Evolutionary conservation across 129 eudicot species (phyloP), one percentile per base, ranked within the genome.

Genomic region (Kitagawia praeruptora): DNA sequence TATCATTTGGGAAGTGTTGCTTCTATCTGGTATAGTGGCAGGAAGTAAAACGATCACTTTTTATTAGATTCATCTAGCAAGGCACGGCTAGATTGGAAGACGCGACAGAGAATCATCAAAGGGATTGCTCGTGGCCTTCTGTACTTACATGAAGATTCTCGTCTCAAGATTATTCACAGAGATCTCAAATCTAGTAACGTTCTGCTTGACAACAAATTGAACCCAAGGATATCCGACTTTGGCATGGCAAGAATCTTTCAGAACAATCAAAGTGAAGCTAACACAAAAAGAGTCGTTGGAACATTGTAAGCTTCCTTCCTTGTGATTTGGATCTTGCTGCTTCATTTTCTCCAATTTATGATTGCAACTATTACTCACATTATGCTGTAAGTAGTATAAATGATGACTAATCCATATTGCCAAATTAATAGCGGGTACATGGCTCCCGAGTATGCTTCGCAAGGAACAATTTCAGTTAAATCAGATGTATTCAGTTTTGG

Each of bases 401-500:
- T 31, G 42, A 67, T 67, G 73, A 67, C 41, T n/a, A 28, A 48
- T 75, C 10, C 40, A n/a, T 47, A 56, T 80, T 4, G 15, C 77
- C 37, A 34, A 8, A 81, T 27, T 42, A 48, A 16, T 76, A 89
- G 93, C 4, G 91, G 93, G 41, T 89, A 89, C 71, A 89, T 89
- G 91, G 63, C 93, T 11, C 93, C 93, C 0, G 93, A 89, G 84
- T 89, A 89, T 45, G 84, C 86, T 34, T 79, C 79, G 85, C 71
- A 81, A 11, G 89, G 91, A 5, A 83, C 82, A 16, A 85, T 87
- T 67, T 89, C 93, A 10, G 80, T 87, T 7, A 87, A 87, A 49
- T 89, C 91, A 7, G 93, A 89, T 56, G 93, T 89, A 14, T 89
- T 79, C 79, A 85, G 91, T 77, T 89, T 87, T 42, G 93, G 93